Evolutionary conservation across 1,284 basidiomycete species (phyloP).

Genomic region (Ustilago sp.): DNA sequence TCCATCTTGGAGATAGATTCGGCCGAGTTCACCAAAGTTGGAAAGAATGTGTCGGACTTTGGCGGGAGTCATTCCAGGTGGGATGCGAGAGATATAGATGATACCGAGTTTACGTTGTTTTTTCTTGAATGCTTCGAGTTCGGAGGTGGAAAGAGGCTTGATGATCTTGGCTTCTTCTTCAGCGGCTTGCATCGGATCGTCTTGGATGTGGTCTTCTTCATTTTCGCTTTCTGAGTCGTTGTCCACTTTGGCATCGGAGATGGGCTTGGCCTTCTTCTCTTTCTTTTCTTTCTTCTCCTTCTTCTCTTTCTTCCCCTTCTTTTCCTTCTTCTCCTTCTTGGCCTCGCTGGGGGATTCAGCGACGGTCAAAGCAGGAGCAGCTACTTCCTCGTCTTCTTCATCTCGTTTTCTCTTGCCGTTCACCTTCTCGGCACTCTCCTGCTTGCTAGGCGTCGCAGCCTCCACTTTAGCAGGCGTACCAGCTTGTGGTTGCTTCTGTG

Average conservation of each 20-base stretch:
- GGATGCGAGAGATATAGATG: constrained; percentile 94
- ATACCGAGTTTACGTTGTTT: constrained; percentile 75
- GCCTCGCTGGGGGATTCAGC: constrained; percentile 13
- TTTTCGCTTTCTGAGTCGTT: constrained; percentile 15
- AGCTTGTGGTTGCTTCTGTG: constrained; percentile 9
- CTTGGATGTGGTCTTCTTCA: constrained; percentile 43
- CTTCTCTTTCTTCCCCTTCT: constrained; percentile 31
- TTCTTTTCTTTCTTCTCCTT: constrained; percentile 45
- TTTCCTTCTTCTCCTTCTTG: constrained; percentile 30
- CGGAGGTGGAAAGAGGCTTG: constrained; percentile 52
- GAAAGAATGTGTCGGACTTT: constrained; percentile 83
- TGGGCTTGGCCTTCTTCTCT: constrained; percentile 64
- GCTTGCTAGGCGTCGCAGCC: constrained; percentile 13
- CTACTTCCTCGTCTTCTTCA: constrained; percentile 13
- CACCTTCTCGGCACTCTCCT: constrained; percentile 12
- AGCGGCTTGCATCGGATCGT: constrained; percentile 41
- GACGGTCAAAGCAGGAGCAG: background rate
- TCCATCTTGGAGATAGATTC: constrained; percentile 66
- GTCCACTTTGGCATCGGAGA: background rate
- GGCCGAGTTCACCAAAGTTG: constrained; percentile 65
- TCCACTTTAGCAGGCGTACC: constrained; percentile 9
- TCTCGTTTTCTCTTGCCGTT: constrained; percentile 40
- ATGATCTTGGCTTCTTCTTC: constrained; percentile 44
- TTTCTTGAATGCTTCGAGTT: constrained; percentile 61
- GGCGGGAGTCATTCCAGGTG: constrained; percentile 97